These are phyloP conservation scores for Coprinopsis marcescibilis DNA, from an alignment of 768 basidiomycete genomes.

Conservation along the genomic window DNA sequence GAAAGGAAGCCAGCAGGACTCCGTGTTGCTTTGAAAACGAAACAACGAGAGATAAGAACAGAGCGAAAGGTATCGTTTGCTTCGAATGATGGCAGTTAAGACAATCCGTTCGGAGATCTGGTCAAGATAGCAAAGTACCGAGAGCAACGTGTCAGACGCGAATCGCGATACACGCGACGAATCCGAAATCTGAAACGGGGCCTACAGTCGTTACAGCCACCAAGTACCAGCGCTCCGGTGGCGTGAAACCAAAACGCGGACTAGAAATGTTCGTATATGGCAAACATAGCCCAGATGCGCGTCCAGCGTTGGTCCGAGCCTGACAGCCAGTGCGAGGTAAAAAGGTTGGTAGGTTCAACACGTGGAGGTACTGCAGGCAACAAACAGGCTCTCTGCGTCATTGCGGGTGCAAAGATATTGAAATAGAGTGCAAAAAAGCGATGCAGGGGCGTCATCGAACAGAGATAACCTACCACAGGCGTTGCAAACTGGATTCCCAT, in stretches of 20 bases:
- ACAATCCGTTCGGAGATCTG: slow-evolving; percentile 10
- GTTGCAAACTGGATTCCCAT: slow-evolving; percentile 84
- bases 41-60: neutral
- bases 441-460: slow-evolving; percentile 21
- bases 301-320: neutral
- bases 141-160: slow-evolving; percentile 6
- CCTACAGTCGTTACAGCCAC: neutral
- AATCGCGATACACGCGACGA: slow-evolving; percentile 7
- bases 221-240: neutral
- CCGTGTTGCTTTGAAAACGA: neutral
- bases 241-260: neutral
- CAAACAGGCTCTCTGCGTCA: neutral
- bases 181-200: neutral
- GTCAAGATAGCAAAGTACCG: slow-evolving; percentile 9
- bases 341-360: neutral
- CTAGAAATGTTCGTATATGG: neutral
- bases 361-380: neutral
- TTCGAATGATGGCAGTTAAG: slow-evolving; percentile 1
- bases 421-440: slow-evolving; percentile 21
- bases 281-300: neutral
- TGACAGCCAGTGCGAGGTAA: neutral
- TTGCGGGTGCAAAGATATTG: slow-evolving; percentile 9
- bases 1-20: neutral
- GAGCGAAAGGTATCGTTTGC: neutral
- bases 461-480: slow-evolving; percentile 68